phyloP scores from a whole-genome alignment of 2,329 filamentous ascomycete species.

The Cryphonectria naterciae region DNA sequence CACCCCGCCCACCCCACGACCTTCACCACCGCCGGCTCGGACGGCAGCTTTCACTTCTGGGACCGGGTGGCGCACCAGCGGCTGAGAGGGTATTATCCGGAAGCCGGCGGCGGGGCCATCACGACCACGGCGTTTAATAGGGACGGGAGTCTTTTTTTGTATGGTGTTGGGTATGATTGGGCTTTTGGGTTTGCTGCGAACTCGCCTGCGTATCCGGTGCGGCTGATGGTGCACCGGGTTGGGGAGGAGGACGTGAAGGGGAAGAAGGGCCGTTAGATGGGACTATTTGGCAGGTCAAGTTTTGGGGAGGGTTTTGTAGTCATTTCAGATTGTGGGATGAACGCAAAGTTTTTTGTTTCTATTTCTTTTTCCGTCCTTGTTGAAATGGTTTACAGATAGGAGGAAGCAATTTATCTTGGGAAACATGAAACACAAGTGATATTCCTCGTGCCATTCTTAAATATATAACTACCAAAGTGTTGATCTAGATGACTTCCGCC shows the following conservation, averaged over 20 bases:
- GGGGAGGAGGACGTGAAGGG: constrained; percentile 30
- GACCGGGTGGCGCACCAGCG: constrained; percentile 56
- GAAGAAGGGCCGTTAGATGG: constrained; percentile 9
- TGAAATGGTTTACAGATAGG: background rate
- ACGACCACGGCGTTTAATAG: constrained; percentile 65
- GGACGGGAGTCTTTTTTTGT: constrained; percentile 60
- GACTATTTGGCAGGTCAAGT: background rate
- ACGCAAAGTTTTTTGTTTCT: background rate
- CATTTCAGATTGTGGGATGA: background rate
- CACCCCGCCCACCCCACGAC: constrained; percentile 34
- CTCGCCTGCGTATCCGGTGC: constrained; percentile 32
- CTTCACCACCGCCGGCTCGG: constrained; percentile 41
- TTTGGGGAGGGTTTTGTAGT: background rate
- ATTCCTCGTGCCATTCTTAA: no score
- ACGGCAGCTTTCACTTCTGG: constrained; percentile 53
- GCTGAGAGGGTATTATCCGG: constrained; percentile 60
- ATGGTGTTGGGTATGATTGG: constrained; percentile 74
- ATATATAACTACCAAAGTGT: no score
- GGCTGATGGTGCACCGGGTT: constrained; percentile 38
- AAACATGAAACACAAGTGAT: background rate
- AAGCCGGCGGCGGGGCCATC: constrained; percentile 57
- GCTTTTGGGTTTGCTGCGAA: constrained; percentile 61
- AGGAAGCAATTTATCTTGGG: background rate
- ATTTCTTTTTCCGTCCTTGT: background rate
- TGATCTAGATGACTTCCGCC: background rate